Evolutionary conservation across 257 asterid genomes (phyloP), one percentile per base, ranked within the genome.

Genomic region (Cynanchum wilfordii): DNA sequence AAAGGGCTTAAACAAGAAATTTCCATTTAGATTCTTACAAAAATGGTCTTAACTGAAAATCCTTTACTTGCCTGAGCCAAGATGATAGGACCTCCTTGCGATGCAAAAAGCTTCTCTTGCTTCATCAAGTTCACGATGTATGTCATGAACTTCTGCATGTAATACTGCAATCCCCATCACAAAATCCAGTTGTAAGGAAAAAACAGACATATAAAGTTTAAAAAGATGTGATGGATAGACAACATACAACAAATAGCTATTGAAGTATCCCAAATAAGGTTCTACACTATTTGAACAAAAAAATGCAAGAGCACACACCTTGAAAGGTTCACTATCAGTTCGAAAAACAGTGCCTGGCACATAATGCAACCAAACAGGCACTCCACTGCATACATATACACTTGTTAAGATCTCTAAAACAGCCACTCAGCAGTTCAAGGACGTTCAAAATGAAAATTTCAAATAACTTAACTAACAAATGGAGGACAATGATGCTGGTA

Each of bases 311-410:
- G 10, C 19, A 8, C 45, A 62, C 7, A 64, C 69, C 69, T 64
- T 64, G 69, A 64, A 64, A 19, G 69, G 69, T 64, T 64, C 69
- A 64, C 69, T 64, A 75, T 93, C 97, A 38, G 97, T 93, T 68
- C 98, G 91, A 75, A 93, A 93, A 73, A 87, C 92, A 74, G 96
- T 90, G 69, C 94, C 96, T 2, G 93, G 96, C 58, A 90, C 88
- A 71, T 89, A 93, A 79, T 93, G 98, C 86, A 93, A 74, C 98
- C 98, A 93, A 74, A 93, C 94, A 79, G 98, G 98, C 24, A 93
- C 79, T 50, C 98, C 98, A 22, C 98, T 93, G 90, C 75, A 72
- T 1, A 63, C 49, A 10, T 66, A 38, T 24, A 44, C 4, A 19
- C 4, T 52, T n/a, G 24, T 68, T 40, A 75, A 42, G 45, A 56